These are phyloP conservation scores for Tylopilus balloui DNA, from an alignment of 768 basidiomycete genomes.

Conservation along the genomic window DNA sequence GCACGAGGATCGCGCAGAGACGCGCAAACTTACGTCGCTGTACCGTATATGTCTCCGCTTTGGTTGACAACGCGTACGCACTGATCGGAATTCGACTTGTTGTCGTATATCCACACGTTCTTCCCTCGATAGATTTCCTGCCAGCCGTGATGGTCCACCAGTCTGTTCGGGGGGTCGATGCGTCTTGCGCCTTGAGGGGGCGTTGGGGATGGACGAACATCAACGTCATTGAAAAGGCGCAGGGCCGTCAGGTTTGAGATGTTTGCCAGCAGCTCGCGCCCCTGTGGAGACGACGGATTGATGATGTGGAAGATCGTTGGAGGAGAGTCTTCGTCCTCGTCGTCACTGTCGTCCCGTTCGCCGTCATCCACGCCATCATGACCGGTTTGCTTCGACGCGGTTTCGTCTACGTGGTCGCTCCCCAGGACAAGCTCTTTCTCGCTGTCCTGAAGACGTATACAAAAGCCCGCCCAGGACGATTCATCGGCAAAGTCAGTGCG, in stretches of 20 bases:
- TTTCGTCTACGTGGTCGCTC: conserved; percentile 25
- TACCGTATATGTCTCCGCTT: conserved; percentile 62
- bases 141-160: conserved; percentile 60
- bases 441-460: conserved; percentile 42
- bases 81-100: conserved; percentile 58
- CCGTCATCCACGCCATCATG: conserved; percentile 18
- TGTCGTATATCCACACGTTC: conserved; percentile 73
- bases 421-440: conserved; percentile 51
- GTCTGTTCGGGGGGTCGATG: conserved; percentile 47
- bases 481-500: conserved; percentile 72
- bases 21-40: conserved; percentile 61
- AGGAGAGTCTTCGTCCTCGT: conserved; percentile 28
- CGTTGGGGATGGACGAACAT: conserved; percentile 51
- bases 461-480: conserved; percentile 58
- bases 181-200: conserved; percentile 44
- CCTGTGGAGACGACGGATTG: conserved; percentile 39
- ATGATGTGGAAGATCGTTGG: conserved; percentile 51
- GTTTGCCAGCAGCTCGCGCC: conserved; percentile 39
- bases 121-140: conserved; percentile 72
- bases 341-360: conserved; percentile 16
- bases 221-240: conserved; percentile 68
- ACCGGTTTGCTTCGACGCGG: conserved; percentile 19
- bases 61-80: conserved; percentile 65
- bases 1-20: neutral
- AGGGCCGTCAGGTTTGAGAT: conserved; percentile 65